A percentile compares a stretch with the other conserved stretches of the same genome.
Evolutionary conservation across 148 eudicot genomes (phyloP).

Genomic region (Salicornia ramosissima): DNA sequence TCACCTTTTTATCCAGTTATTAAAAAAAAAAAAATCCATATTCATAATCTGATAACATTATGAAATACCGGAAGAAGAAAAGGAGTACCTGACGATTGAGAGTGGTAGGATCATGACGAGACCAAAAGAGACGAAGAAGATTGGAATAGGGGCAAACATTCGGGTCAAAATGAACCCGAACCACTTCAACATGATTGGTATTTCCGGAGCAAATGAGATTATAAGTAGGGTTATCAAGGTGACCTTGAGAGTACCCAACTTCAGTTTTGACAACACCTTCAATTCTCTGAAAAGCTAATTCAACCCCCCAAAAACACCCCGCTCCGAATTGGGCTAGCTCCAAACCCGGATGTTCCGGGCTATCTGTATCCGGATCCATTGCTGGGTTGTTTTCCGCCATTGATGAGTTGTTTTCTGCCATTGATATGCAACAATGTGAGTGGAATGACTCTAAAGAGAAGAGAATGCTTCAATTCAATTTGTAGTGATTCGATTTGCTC

Average conservation of each 20-base stretch:
- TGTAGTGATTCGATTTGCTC: too few relatives aligned
- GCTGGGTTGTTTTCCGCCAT: conserved; percentile 56
- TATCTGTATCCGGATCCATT: conserved; percentile 49
- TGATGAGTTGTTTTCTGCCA: conserved; percentile 16
- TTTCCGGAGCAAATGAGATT: conserved; percentile 55
- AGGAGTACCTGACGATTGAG: conserved; percentile 76
- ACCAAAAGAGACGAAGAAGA: conserved; percentile 71
- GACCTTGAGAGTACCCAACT: conserved; percentile 91
- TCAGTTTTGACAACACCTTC: conserved; percentile 77
- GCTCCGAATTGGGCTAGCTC: conserved; percentile 88
- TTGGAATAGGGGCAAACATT: conserved; percentile 50
- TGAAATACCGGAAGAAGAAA: not conserved
- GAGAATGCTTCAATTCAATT: not conserved
- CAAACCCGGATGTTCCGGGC: conserved; percentile 47
- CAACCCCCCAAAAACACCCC: conserved; percentile 99
- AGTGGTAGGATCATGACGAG: conserved; percentile 82
- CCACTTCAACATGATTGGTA: conserved; percentile 71
- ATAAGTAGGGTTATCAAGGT: conserved; percentile 64
- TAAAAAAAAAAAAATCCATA: not conserved
- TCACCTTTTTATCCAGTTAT: not conserved
- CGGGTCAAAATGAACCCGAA: conserved; percentile 89
- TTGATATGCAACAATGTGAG: too few relatives aligned
- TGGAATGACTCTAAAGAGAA: too few relatives aligned
- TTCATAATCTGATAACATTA: not conserved
- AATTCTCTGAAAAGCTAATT: conserved; percentile 71